phyloP scores from a whole-genome alignment of 148 eudicot species.

The Vaccinium corymbosum region DNA sequence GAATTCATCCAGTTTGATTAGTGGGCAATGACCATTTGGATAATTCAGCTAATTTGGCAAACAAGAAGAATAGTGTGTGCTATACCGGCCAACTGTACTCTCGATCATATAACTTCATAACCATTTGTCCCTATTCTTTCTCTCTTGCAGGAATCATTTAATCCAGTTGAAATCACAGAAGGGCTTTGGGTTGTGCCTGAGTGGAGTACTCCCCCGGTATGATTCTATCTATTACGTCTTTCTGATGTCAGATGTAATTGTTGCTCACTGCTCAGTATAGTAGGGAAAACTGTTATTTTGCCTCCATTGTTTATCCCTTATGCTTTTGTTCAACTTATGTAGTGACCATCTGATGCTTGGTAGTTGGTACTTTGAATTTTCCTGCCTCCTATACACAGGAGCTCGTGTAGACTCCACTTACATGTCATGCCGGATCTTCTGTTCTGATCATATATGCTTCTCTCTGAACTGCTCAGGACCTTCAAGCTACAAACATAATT shows the following conservation, averaged over 20 bases:
- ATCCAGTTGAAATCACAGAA: slow-evolving; percentile 73
- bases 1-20: neutral
- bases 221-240: slow-evolving; percentile 21
- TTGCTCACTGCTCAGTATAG: slow-evolving; percentile 8
- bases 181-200: slow-evolving; percentile 98
- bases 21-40: neutral
- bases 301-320: neutral
- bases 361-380: slow-evolving; percentile 13
- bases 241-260: neutral
- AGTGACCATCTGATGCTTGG: neutral
- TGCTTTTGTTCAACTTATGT: neutral
- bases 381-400: neutral
- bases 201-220: slow-evolving; percentile 85
- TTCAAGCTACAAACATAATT: slow-evolving; percentile 64
- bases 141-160: slow-evolving; percentile 73
- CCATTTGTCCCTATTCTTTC: neutral
- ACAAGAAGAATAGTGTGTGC: neutral
- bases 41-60: neutral
- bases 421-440: slow-evolving; percentile 5
- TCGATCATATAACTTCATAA: neutral
- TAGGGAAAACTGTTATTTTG: neutral
- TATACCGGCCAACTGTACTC: neutral
- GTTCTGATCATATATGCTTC: neutral
- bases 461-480: slow-evolving; percentile 50
- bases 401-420: neutral